Percentiles rank a stretch among this genome's conserved stretches.
phyloP scores from a whole-genome alignment of 371 early-diverging fungal species.

The Mortierella sp. region DNA sequence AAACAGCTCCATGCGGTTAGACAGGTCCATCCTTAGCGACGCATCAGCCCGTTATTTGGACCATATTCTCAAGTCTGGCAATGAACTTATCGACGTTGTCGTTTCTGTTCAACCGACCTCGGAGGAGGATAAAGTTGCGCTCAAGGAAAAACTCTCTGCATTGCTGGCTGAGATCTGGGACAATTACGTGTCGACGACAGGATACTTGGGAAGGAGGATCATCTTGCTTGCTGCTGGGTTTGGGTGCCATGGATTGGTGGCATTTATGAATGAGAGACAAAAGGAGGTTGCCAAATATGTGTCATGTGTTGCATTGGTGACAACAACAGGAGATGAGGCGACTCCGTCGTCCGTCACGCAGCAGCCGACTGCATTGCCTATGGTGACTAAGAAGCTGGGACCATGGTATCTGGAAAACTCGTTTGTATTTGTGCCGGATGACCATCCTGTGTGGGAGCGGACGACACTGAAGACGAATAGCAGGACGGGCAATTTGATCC shows the following conservation, averaged over 20 bases:
- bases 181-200: slow-evolving; percentile 39
- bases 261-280: slow-evolving; percentile 50
- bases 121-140: slow-evolving; percentile 35
- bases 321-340: slow-evolving; percentile 24
- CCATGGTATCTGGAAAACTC: slow-evolving; percentile 51
- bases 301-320: slow-evolving; percentile 34
- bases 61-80: slow-evolving; percentile 30
- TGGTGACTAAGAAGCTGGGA: slow-evolving; percentile 43
- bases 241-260: slow-evolving; percentile 43
- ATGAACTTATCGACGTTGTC: slow-evolving; percentile 43
- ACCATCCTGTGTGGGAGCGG: slow-evolving; percentile 44
- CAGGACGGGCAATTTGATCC: slow-evolving; percentile 38
- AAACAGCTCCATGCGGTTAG: slow-evolving; percentile 22
- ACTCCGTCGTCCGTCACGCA: too few species aligned
- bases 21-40: slow-evolving; percentile 43
- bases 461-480: slow-evolving; percentile 35
- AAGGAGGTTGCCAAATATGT: slow-evolving; percentile 38
- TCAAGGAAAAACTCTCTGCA: slow-evolving; percentile 32
- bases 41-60: slow-evolving; percentile 32
- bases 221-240: slow-evolving; percentile 44
- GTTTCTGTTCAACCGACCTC: slow-evolving; percentile 39
- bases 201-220: slow-evolving; percentile 31
- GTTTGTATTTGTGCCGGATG: slow-evolving; percentile 36
- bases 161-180: slow-evolving; percentile 47
- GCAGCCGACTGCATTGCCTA: slow-evolving; percentile 11